These are phyloP conservation scores for Calonectria crousiana DNA, from an alignment of 2,329 filamentous ascomycete genomes.

Conservation along the genomic window DNA sequence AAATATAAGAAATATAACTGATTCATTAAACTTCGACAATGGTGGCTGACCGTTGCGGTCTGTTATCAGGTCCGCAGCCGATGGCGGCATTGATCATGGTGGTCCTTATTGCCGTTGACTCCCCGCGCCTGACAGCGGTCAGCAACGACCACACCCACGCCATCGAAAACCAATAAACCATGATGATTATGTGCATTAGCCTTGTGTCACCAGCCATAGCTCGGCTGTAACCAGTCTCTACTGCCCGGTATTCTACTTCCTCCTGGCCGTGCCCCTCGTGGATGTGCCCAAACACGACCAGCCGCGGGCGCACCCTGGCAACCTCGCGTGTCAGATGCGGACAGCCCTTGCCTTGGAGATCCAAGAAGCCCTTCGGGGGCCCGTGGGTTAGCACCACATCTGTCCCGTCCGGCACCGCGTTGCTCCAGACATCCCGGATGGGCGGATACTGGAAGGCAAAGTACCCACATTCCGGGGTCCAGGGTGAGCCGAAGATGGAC, in stretches of 20 bases:
- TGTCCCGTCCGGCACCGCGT: slow-evolving; percentile 36
- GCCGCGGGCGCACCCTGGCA: slow-evolving; percentile 45
- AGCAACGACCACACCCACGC: background rate
- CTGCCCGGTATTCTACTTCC: background rate
- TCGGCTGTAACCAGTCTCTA: background rate
- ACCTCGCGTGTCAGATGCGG: slow-evolving; percentile 46
- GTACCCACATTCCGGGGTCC: slow-evolving; percentile 47
- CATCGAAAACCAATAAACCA: background rate
- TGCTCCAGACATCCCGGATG: slow-evolving; percentile 17
- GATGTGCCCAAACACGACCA: slow-evolving; percentile 55
- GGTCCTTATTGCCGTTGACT: background rate
- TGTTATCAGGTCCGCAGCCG: background rate
- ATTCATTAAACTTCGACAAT: background rate
- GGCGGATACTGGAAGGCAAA: slow-evolving; percentile 57
- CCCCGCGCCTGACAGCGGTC: background rate
- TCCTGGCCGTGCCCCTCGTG: slow-evolving; percentile 42
- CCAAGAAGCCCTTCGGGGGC: slow-evolving; percentile 51
- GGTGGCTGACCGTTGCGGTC: background rate
- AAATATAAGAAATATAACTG: background rate
- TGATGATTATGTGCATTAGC: background rate
- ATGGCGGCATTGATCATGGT: background rate
- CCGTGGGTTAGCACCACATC: slow-evolving; percentile 56
- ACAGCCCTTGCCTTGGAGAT: slow-evolving; percentile 49
- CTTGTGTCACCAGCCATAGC: background rate
- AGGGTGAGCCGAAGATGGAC: slow-evolving; percentile 51